These are phyloP conservation scores for Apiotrichum akiyoshidainum DNA, from an alignment of 1,284 basidiomycete species.

Conservation along the genomic window DNA sequence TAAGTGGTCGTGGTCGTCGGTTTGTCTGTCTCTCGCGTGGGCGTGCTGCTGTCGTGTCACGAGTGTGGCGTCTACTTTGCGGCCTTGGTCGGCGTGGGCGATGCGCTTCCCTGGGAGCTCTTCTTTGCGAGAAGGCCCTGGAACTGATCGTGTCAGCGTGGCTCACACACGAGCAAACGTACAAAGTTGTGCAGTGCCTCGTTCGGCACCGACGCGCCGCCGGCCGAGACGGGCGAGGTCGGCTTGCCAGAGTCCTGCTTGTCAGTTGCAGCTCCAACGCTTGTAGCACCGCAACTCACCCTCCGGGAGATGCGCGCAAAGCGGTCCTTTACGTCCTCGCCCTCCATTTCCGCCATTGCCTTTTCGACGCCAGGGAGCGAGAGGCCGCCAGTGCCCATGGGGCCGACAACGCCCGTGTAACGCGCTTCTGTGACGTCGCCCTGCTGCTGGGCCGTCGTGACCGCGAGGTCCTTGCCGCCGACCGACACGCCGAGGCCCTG, in stretches of 20 bases:
- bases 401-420: slow-evolving; percentile 70
- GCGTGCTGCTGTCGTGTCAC: background rate
- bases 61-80: slow-evolving; percentile 10
- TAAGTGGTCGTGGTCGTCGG: background rate
- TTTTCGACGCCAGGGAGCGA: slow-evolving; percentile 78
- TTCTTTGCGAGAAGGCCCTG: slow-evolving; percentile 42
- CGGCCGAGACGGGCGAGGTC: slow-evolving; percentile 15
- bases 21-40: background rate
- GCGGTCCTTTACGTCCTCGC: slow-evolving; percentile 47
- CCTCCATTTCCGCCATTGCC: slow-evolving; percentile 80
- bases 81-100: slow-evolving; percentile 22
- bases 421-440: background rate
- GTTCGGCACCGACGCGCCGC: slow-evolving; percentile 32
- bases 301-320: slow-evolving; percentile 39
- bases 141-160: slow-evolving; percentile 33
- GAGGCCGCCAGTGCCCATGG: slow-evolving; percentile 77
- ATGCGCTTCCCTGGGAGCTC: slow-evolving; percentile 14
- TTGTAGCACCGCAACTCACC: slow-evolving; percentile 24
- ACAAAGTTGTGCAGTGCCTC: slow-evolving; percentile 51
- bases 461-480: background rate
- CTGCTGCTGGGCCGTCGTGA: background rate
- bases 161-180: slow-evolving; percentile 14
- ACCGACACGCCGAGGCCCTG: background rate
- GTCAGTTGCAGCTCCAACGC: background rate
- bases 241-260: slow-evolving; percentile 32